Conservation (phyloP, 768 basidiomycete genomes). For the Mycena filopes region DNA sequence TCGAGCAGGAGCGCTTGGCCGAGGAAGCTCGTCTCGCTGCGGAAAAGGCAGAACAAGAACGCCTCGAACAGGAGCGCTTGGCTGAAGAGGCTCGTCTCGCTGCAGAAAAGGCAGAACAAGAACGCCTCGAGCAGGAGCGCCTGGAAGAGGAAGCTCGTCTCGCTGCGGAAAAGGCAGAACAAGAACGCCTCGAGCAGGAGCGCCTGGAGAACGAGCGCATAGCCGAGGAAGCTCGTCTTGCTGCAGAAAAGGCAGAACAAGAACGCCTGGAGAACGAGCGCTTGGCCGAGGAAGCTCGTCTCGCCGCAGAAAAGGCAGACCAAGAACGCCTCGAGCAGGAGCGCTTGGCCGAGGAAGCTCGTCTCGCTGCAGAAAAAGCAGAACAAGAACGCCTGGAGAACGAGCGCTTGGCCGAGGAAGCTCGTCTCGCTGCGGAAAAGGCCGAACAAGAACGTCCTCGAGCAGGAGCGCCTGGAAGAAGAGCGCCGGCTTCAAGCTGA, state of each 20-base stretch:
- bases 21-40: slow-evolving; percentile 5
- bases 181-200: too few relatives aligned
- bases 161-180: too few relatives aligned
- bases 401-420: not conserved
- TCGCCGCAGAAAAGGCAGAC: slow-evolving; percentile 11
- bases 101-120: slow-evolving; percentile 5
- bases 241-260: slow-evolving; percentile 7
- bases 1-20: slow-evolving; percentile 14
- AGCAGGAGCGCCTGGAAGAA: not conserved
- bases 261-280: not conserved
- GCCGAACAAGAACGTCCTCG: not conserved
- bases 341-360: too few relatives aligned
- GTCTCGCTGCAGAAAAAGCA: too few relatives aligned
- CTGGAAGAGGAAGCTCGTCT: too few relatives aligned
- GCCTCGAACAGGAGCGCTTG: not conserved
- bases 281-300: too few relatives aligned
- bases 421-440: slow-evolving; percentile 8
- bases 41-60: not conserved
- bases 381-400: too few relatives aligned
- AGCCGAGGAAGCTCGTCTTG: slow-evolving; percentile 4
- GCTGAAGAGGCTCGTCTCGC: slow-evolving; percentile 3
- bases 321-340: not conserved
- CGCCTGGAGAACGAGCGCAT: too few relatives aligned
- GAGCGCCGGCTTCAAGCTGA: too few relatives aligned
- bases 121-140: not conserved